A percentile compares a stretch with the other conserved stretches of the same genome.
These are phyloP conservation scores for Camellia japonica DNA, from an alignment of 148 eudicot species.

Conservation along the genomic window DNA sequence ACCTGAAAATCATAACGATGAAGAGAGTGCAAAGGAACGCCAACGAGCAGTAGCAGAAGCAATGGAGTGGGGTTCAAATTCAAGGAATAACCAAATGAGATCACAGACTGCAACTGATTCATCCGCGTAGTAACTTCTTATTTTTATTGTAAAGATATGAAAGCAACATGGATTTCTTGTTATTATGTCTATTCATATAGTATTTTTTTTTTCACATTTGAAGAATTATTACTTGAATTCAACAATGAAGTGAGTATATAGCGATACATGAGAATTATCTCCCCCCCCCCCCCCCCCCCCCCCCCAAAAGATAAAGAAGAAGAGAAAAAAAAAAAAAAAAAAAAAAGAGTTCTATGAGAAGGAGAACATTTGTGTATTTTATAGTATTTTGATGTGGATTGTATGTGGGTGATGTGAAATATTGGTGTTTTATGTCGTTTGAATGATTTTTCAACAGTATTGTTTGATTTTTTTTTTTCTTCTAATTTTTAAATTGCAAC, in stretches of 20 bases:
- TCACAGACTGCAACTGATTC: conserved; percentile 19
- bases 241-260: background rate
- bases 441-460: too few relatives aligned
- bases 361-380: too few relatives aligned
- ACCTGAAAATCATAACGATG: conserved; percentile 8
- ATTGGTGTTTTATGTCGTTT: too few relatives aligned
- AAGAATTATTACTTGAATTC: background rate
- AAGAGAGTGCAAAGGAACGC: conserved; percentile 37
- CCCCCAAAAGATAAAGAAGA: too few relatives aligned
- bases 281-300: too few relatives aligned
- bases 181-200: background rate
- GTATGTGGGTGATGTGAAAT: background rate
- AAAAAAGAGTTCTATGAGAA: too few relatives aligned
- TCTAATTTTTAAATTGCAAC: too few relatives aligned
- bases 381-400: background rate
- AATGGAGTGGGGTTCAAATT: conserved; percentile 66
- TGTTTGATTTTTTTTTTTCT: too few relatives aligned
- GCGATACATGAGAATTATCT: too few relatives aligned
- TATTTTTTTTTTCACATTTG: too few relatives aligned
- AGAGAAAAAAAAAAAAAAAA: too few relatives aligned
- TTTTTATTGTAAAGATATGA: background rate
- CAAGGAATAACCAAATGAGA: conserved; percentile 22
- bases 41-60: conserved; percentile 72
- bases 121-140: background rate
- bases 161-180: background rate